These are phyloP conservation scores for Tricladium varicosporioides DNA, from an alignment of 2,329 filamentous ascomycete species.

Conservation along the genomic window DNA sequence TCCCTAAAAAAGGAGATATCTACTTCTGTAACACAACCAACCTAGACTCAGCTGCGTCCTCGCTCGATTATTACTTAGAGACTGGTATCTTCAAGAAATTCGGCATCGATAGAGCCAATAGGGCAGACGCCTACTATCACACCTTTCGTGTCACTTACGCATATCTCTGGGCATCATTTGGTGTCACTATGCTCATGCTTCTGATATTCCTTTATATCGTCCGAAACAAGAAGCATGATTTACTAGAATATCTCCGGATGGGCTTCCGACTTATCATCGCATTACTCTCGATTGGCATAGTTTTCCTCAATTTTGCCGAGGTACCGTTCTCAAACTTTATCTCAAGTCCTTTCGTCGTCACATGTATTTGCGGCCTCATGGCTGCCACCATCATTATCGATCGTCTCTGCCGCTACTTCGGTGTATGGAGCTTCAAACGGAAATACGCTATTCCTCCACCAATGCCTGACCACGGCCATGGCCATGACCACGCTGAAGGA, in stretches of 20 bases:
- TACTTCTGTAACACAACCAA: neutral
- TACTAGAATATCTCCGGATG: slow-evolving; percentile 6
- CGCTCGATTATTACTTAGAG: neutral
- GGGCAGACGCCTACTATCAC: neutral
- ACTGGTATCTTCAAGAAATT: slow-evolving; percentile 3
- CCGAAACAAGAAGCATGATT: slow-evolving; percentile 11
- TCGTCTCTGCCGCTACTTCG: slow-evolving; percentile 1
- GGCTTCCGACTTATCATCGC: slow-evolving; percentile 6
- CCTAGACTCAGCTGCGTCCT: neutral
- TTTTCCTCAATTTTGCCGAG: neutral
- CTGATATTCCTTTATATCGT: slow-evolving; percentile 8
- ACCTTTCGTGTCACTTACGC: slow-evolving; percentile 5
- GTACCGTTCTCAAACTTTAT: neutral
- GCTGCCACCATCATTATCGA: neutral
- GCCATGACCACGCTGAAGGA: neutral
- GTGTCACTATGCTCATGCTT: slow-evolving; percentile 4
- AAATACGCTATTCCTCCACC: slow-evolving; percentile 5
- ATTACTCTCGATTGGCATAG: slow-evolving; percentile 2
- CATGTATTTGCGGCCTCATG: slow-evolving; percentile 2
- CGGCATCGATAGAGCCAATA: slow-evolving; percentile 3
- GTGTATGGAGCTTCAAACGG: slow-evolving; percentile 3
- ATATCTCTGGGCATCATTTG: slow-evolving; percentile 7
- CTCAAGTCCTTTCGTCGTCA: slow-evolving; percentile 6
- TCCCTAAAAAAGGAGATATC: neutral
- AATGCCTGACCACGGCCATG: slow-evolving; percentile 1